Base-by-base conservation (phyloP, 495 filamentous ascomycete genomes). In the Talaromyces liani region DNA sequence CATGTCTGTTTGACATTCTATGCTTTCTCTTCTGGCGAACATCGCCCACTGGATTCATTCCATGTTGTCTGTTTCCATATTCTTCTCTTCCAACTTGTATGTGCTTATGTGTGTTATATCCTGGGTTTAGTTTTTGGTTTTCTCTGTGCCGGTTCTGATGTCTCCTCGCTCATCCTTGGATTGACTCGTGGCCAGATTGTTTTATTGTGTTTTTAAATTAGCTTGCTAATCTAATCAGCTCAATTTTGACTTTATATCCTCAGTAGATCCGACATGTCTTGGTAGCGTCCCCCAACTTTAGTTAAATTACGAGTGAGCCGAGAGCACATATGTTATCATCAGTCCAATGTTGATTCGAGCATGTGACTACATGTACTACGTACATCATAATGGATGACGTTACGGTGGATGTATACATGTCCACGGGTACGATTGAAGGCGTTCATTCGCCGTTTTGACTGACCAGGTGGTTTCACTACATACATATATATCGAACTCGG, bases 161-260 rank as follows among this genome's bases (percentile, higher is more conserved):
- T 83, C 80, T 82, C 80, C 79, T 70, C 20, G 51, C 53, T 65
- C 45, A 18, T 51, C 61, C 36, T 47, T 68, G 77, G 79, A 82
- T 82, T 77, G 79, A 83, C 80, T 83, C 80, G 80, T 83, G 80
- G 80, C 80, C 68, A 65, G 71, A 66, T 58, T 55, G 36, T 33
- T 58, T 65, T 68, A 64, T 63, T 64, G 58, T 57, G 41, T 56
- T 65, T 36, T 63, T 34, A 57, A 61, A 36, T 65, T 49, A 31
- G n/a, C 59, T 45, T 59, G 57, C 34, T 59, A 20, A 34, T 36
- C n/a, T 59, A 41, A 59, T 59, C n/a, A 57, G 41, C 22, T 49
- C n/a, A 49, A 49, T 49, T 20, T 18, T 20, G 18, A 49, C 41
- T 7, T 10, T 47, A 24, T 24, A 24, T n/a, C n/a, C 22, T 24